These are phyloP conservation scores for Epichloe aotearoae DNA, from an alignment of 2,329 filamentous ascomycete species.

Conservation along the genomic window DNA sequence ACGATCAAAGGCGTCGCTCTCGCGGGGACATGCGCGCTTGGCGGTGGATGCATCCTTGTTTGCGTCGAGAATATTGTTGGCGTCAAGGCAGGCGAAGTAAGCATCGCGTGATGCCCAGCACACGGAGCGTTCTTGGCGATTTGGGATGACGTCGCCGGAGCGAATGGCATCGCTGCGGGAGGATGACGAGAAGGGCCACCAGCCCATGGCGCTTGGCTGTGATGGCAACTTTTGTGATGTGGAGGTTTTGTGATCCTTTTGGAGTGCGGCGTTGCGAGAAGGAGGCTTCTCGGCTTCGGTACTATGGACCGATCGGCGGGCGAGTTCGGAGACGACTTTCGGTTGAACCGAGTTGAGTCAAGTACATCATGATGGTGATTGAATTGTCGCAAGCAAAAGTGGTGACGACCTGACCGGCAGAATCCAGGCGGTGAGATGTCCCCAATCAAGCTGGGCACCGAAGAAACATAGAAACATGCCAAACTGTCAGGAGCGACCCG, in stretches of 20 bases:
- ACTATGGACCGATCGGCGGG: too few species aligned
- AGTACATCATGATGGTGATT: neutral
- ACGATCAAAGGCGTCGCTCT: conserved; percentile 53
- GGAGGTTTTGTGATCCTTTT: neutral
- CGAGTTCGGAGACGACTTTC: too few species aligned
- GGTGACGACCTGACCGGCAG: neutral
- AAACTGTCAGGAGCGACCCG: neutral
- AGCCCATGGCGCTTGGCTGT: conserved; percentile 23
- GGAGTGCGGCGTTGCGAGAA: neutral
- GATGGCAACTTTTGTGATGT: neutral
- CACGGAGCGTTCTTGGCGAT: conserved; percentile 62
- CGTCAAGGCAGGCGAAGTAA: conserved; percentile 82
- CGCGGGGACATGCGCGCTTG: conserved; percentile 24
- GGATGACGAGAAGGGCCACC: conserved; percentile 31
- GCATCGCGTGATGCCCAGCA: conserved; percentile 86
- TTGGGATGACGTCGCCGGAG: conserved; percentile 56
- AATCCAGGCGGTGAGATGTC: neutral
- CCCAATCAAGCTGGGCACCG: neutral
- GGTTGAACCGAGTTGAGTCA: neutral
- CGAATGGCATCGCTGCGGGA: conserved; percentile 36
- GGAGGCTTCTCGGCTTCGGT: too few species aligned
- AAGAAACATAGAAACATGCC: neutral
- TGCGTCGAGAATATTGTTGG: conserved; percentile 64
- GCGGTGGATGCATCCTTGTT: conserved; percentile 28
- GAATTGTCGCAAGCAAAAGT: neutral